A percentile compares a stretch with the other conserved stretches of the same genome.
Evolutionary conservation across 805 yeast species (phyloP).

Genomic region (Lipomyces sp.): DNA sequence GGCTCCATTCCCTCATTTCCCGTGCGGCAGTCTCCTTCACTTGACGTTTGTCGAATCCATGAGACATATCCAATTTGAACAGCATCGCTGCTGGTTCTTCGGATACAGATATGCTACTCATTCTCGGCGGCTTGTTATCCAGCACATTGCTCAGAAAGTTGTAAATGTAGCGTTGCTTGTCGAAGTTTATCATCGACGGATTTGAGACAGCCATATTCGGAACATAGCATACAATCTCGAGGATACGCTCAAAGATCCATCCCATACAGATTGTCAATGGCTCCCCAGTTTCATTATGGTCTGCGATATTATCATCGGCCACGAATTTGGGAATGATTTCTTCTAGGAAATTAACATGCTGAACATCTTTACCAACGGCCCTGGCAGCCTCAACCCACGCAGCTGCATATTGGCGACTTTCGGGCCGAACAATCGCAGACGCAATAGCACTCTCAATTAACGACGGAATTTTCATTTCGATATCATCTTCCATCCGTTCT

Average conservation of each 20-base stretch:
- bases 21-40: slow-evolving; percentile 50
- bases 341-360: slow-evolving; percentile 38
- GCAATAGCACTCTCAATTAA: slow-evolving; percentile 80
- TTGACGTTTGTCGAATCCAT: slow-evolving; percentile 42
- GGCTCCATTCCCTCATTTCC: slow-evolving; percentile 51
- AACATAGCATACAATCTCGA: slow-evolving; percentile 75
- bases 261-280: slow-evolving; percentile 85
- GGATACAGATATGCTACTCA: slow-evolving; percentile 29
- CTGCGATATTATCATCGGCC: slow-evolving; percentile 2
- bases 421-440: slow-evolving; percentile 78
- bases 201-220: slow-evolving; percentile 77
- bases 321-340: slow-evolving; percentile 25
- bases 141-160: slow-evolving; percentile 62
- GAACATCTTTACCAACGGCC: slow-evolving; percentile 36
- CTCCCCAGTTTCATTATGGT: slow-evolving; percentile 32
- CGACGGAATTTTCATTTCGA: slow-evolving; percentile 61
- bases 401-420: slow-evolving; percentile 68
- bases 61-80: slow-evolving; percentile 20
- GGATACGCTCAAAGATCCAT: slow-evolving; percentile 80
- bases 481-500: slow-evolving; percentile 8
- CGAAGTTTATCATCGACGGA: slow-evolving; percentile 75
- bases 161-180: slow-evolving; percentile 73
- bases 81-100: slow-evolving; percentile 32
- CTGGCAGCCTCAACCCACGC: slow-evolving; percentile 70
- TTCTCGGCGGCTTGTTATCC: slow-evolving; percentile 48